phyloP scores from a whole-genome alignment of 495 filamentous ascomycete species.

The Mytilinidion resinicola region DNA sequence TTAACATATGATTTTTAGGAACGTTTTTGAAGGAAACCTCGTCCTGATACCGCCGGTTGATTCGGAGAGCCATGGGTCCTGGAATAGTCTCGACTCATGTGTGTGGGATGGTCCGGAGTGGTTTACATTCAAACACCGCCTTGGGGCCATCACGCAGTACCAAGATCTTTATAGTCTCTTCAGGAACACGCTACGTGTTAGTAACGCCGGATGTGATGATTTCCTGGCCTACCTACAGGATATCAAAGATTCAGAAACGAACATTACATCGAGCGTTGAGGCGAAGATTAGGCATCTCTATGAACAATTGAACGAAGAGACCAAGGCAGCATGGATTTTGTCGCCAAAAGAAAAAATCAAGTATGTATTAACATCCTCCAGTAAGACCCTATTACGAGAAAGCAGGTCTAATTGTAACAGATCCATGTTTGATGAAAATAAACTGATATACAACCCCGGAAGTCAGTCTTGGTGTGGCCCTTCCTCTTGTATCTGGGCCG shows the following conservation, averaged over 20 bases:
- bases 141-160: background rate
- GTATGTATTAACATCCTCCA: constrained; percentile 1
- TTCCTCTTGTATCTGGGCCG: constrained; percentile 6
- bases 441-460: constrained; percentile 2
- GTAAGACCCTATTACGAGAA: background rate
- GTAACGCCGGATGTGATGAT: background rate
- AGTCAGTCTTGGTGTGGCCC: constrained; percentile 3
- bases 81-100: background rate
- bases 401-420: constrained; percentile 1
- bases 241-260: background rate
- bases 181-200: background rate
- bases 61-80: background rate
- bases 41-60: background rate
- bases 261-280: background rate
- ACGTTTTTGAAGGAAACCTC: background rate
- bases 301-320: background rate
- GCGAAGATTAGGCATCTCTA: background rate
- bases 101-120: constrained; percentile 4
- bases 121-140: constrained; percentile 1
- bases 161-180: background rate
- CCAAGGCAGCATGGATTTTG: background rate
- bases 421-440: background rate
- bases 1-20: background rate
- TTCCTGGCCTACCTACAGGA: constrained; percentile 2
- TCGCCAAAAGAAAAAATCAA: constrained; percentile 2